These are phyloP conservation scores for Eutrema yunnanense DNA, from an alignment of 345 rosid genomes.

Conservation along the genomic window DNA sequence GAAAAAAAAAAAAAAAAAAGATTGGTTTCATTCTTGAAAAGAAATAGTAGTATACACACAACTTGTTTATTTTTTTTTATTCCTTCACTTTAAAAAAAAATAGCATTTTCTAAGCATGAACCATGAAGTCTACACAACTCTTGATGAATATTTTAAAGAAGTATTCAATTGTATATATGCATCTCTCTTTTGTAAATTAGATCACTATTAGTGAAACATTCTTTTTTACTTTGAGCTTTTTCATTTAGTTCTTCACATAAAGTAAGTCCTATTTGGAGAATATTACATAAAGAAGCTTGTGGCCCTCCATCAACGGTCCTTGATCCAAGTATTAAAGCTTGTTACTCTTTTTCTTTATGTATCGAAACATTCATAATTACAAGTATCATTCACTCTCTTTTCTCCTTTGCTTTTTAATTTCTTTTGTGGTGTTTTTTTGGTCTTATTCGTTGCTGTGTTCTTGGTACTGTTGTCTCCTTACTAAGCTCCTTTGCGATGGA, in stretches of 20 bases:
- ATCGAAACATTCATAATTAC: constrained; percentile 15
- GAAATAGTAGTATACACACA: constrained; percentile 8
- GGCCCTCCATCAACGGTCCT: constrained; percentile 40
- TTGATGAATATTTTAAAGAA: neutral
- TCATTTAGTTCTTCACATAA: constrained; percentile 12
- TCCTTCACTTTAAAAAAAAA: neutral
- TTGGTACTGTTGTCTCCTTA: constrained; percentile 3
- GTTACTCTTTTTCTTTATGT: constrained; percentile 30
- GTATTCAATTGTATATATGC: neutral
- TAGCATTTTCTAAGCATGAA: constrained; percentile 28
- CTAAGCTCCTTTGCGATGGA: constrained; percentile 5
- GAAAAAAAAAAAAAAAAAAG: neutral
- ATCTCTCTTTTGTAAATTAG: constrained; percentile 3
- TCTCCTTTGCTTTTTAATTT: constrained; percentile 1
- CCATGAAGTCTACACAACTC: constrained; percentile 18
- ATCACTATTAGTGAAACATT: constrained; percentile 4
- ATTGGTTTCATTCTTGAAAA: constrained; percentile 15
- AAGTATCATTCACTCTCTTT: neutral
- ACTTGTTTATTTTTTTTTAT: constrained; percentile 8
- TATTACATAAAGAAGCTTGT: constrained; percentile 15
- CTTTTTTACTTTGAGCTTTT: constrained; percentile 6
- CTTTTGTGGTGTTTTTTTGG: constrained; percentile 14
- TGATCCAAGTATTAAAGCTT: constrained; percentile 49
- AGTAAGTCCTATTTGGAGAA: constrained; percentile 23
- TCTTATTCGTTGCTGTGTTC: constrained; percentile 19